These are phyloP conservation scores for Fragaria iinumae DNA, from an alignment of 306 rosid species.

Conservation along the genomic window DNA sequence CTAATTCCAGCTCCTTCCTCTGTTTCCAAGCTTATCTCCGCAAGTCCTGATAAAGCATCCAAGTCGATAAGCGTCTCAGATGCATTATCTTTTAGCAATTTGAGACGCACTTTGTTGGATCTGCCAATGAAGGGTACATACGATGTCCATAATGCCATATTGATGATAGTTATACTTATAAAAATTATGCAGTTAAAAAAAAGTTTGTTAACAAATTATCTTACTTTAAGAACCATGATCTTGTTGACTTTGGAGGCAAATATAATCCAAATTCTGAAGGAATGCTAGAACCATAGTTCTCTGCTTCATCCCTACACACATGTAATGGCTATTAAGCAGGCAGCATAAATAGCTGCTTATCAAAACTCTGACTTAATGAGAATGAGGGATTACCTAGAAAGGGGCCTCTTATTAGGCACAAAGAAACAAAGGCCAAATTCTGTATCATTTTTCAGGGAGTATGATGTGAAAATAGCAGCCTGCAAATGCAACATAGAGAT, in stretches of 20 bases:
- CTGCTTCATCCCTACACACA: conserved; percentile 56
- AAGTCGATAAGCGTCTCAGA: conserved; percentile 71
- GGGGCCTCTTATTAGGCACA: conserved; percentile 56
- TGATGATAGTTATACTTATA: conserved; percentile 19
- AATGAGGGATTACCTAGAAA: conserved; percentile 52
- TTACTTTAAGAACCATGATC: conserved; percentile 91
- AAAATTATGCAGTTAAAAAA: conserved; percentile 30
- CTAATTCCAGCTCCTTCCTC: conserved; percentile 57
- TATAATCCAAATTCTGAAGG: conserved; percentile 67
- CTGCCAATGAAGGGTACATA: conserved; percentile 41
- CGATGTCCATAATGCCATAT: conserved; percentile 11
- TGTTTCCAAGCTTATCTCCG: conserved; percentile 69
- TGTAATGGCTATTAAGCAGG: conserved; percentile 26
- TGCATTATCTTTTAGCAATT: conserved; percentile 56
- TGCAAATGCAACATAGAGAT: conserved; percentile 37
- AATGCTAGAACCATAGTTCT: conserved; percentile 40
- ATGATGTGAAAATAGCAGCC: conserved; percentile 84
- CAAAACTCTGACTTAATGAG: conserved; percentile 14
- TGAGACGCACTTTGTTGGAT: conserved; percentile 65
- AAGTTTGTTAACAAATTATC: conserved; percentile 26
- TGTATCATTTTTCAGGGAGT: conserved; percentile 72
- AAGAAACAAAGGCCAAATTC: conserved; percentile 63
- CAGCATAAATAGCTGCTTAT: conserved; percentile 21
- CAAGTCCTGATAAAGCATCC: conserved; percentile 84
- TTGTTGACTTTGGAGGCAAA: conserved; percentile 63